phyloP scores from a whole-genome alignment of 2,329 filamentous ascomycete genomes.

The Fusarium citri region DNA sequence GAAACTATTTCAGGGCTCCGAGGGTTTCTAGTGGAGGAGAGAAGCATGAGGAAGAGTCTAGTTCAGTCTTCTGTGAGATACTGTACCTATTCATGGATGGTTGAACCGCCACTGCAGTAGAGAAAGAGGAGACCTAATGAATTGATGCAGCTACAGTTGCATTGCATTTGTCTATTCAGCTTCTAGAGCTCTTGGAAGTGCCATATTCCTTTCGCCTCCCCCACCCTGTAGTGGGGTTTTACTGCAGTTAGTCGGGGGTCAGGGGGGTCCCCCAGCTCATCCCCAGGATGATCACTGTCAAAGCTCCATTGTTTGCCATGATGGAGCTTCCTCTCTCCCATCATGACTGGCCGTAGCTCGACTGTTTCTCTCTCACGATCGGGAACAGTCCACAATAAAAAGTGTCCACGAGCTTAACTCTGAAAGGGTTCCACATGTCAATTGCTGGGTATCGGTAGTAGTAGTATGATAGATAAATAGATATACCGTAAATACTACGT shows the following conservation, averaged over 20 bases:
- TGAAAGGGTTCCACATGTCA: constrained; percentile 11
- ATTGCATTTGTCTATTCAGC: constrained; percentile 5
- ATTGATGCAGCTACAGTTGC: background rate
- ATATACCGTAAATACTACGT: background rate
- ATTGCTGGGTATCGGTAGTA: background rate
- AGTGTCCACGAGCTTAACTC: constrained; percentile 34
- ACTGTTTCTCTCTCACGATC: background rate
- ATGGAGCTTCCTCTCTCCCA: constrained; percentile 33
- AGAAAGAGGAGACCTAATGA: background rate
- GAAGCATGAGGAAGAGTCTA: constrained; percentile 1
- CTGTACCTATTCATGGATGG: background rate
- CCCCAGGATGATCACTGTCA: constrained; percentile 21
- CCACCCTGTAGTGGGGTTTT: constrained; percentile 37
- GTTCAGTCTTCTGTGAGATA: background rate
- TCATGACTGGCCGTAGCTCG: constrained; percentile 28
- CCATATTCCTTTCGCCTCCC: constrained; percentile 25
- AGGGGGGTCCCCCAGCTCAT: constrained; percentile 24
- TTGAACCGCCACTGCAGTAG: background rate
- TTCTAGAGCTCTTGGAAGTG: constrained; percentile 10
- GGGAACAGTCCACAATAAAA: constrained; percentile 21
- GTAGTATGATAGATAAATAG: background rate
- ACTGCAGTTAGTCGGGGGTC: constrained; percentile 28
- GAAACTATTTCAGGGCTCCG: background rate
- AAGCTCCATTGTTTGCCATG: constrained; percentile 32
- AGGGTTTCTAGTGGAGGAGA: background rate